These are phyloP conservation scores for Musa troglodytarum DNA, from an alignment of 176 grass and related monocot species.

Conservation along the genomic window DNA sequence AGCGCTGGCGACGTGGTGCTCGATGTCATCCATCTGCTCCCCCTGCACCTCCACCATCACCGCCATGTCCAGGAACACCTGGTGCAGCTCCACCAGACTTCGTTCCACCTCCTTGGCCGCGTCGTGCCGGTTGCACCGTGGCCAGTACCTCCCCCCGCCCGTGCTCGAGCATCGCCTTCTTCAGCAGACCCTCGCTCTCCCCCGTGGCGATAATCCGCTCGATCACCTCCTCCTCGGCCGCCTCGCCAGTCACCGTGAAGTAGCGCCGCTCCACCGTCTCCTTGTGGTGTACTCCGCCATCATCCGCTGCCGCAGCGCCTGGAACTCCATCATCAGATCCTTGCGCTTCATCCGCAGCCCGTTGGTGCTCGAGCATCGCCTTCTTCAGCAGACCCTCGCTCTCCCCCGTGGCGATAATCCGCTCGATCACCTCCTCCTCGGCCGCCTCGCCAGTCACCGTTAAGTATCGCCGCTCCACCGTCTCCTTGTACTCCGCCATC, in stretches of 20 bases:
- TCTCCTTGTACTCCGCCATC: slow-evolving; percentile 91
- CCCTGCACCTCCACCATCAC: slow-evolving; percentile 13
- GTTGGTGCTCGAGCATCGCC: slow-evolving; percentile 20
- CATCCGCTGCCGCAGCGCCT: slow-evolving; percentile 76
- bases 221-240: slow-evolving; percentile 80
- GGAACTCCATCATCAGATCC: slow-evolving; percentile 96
- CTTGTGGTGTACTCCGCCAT: slow-evolving; percentile 93
- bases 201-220: slow-evolving; percentile 80
- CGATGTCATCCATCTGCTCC: slow-evolving; percentile 48
- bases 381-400: no score
- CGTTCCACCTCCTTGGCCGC: slow-evolving; percentile 13
- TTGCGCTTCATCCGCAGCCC: slow-evolving; percentile 80
- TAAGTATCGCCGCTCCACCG: slow-evolving; percentile 67
- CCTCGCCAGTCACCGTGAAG: slow-evolving; percentile 31
- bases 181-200: slow-evolving; percentile 74
- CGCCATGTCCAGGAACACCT: not conserved
- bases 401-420: slow-evolving; percentile 73
- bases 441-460: slow-evolving; percentile 40
- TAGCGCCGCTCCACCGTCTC: slow-evolving; percentile 84
- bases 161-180: slow-evolving; percentile 60
- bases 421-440: slow-evolving; percentile 82
- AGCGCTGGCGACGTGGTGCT: slow-evolving; percentile 57
- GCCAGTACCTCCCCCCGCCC: slow-evolving; percentile 62
- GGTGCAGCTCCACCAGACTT: slow-evolving; percentile 11
- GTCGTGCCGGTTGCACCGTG: slow-evolving; percentile 31